Evolutionary conservation across 192 early-diverging fungal species (phyloP).

Genomic region (Mortierella claussenii): DNA sequence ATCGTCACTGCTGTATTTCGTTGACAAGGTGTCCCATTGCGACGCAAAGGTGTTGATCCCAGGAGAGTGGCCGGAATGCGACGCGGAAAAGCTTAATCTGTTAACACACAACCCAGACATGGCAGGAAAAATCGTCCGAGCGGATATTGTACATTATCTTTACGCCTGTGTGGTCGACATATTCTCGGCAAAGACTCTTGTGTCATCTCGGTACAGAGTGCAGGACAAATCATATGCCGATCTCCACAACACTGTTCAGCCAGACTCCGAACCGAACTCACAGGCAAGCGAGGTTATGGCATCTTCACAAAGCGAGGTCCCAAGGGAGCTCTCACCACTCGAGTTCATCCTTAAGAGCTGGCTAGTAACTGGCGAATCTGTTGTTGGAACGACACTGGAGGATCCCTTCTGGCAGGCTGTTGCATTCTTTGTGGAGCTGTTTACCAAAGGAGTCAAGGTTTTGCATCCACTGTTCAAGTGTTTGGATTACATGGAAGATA

Average conservation of each 20-base stretch:
- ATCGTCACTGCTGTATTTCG: constrained; percentile 20
- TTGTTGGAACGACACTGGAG: constrained; percentile 23
- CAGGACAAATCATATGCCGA: constrained; percentile 19
- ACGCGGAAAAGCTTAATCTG: constrained; percentile 1
- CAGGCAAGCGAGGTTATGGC: neutral
- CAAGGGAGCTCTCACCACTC: constrained; percentile 16
- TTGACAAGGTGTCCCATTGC: constrained; percentile 20
- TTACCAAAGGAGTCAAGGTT: constrained; percentile 4
- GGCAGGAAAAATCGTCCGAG: constrained; percentile 33
- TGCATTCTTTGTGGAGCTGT: constrained; percentile 29
- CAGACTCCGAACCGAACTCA: neutral
- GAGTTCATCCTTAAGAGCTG: constrained; percentile 44
- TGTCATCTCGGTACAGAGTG: constrained; percentile 17
- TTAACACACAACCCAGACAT: constrained; percentile 14
- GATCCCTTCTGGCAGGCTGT: constrained; percentile 31
- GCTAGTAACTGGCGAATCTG: constrained; percentile 31
- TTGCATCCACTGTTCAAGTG: constrained; percentile 23
- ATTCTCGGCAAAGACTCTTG: constrained; percentile 17
- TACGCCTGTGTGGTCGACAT: constrained; percentile 17
- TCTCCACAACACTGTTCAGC: constrained; percentile 2
- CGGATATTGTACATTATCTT: constrained; percentile 31
- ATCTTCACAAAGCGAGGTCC: neutral
- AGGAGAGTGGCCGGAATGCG: constrained; percentile 16
- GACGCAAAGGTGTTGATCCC: constrained; percentile 13
- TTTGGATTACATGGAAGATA: constrained; percentile 33